Evolutionary conservation across 371 early-diverging fungal genomes (phyloP), one percentile per base, ranked within the genome.

Genomic region (Smittium mucronatum): DNA sequence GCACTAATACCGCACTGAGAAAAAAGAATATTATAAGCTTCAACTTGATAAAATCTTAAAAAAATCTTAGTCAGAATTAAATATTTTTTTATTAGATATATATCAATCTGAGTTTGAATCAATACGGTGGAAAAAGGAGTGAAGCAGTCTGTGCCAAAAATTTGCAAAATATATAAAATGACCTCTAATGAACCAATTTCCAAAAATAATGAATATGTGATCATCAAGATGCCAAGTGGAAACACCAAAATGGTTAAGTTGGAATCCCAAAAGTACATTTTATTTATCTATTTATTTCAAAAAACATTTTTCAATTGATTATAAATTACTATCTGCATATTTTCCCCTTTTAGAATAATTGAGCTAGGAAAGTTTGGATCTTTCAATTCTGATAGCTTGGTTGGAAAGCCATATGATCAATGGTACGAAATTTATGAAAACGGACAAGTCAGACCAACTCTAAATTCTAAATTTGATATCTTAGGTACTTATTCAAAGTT

Each of bases 311-410:
- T 36, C 2, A 30, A 31, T 34, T 21, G 8, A 29, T 64, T 16
- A 11, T 16, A 64, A 33, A 26, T 29, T 64, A 21, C 11, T 5
- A 31, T 31, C 5, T 36, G 5, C 64, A 11, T 33, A 15, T 64
- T 59, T 59, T 59, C 5, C 26, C 5, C 5, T 16, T 21, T 26
- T 67, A 67, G 67, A 36, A 82, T 73, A 17, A 78, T 94, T 0
- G 80, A 84, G 2, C 76, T 97, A 35, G 98, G 98, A 59, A 97
- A 97, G 77, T 97, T 97, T 82, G 98, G 98, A 31, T 77, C 80
- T 2, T 95, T 95, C 81, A 74, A 83, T 33, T 82, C 87, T 5
- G 80, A 86, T 71, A 86, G 84, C 63, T 80, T 97, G 32, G 87
- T 97, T 69, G 95, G 93, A 1, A 81, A 86, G 58, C 87, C 89